These are phyloP conservation scores for Ophiostoma pallidulum DNA, from an alignment of 2,329 filamentous ascomycete genomes.

Conservation along the genomic window DNA sequence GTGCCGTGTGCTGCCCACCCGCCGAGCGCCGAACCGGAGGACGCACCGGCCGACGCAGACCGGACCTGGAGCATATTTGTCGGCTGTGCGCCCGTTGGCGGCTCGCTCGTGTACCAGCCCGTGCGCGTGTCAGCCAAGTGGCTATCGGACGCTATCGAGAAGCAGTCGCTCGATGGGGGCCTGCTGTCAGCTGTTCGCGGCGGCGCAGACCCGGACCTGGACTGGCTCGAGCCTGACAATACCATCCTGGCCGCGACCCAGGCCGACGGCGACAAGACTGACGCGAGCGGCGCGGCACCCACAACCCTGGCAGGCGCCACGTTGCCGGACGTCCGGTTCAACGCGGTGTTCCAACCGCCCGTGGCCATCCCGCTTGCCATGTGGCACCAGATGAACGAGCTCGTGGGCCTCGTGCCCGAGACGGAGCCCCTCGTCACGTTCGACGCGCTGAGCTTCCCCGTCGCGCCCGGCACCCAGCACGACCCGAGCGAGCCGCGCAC, in stretches of 20 bases:
- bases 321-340: slow-evolving; percentile 64
- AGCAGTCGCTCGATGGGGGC: slow-evolving; percentile 40
- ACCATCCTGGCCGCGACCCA: slow-evolving; percentile 19
- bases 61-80: slow-evolving; percentile 60
- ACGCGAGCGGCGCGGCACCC: slow-evolving; percentile 16
- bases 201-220: slow-evolving; percentile 33
- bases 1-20: slow-evolving; percentile 28
- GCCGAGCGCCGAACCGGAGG: background rate
- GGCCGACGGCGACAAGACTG: slow-evolving; percentile 10
- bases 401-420: slow-evolving; percentile 39
- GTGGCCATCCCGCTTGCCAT: slow-evolving; percentile 57
- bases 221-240: slow-evolving; percentile 66
- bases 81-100: slow-evolving; percentile 46
- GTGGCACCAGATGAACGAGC: slow-evolving; percentile 52
- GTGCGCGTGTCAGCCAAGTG: slow-evolving; percentile 64
- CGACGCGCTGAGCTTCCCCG: slow-evolving; percentile 49
- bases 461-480: slow-evolving; percentile 37
- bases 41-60: slow-evolving; percentile 28
- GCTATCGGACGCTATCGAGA: slow-evolving; percentile 60
- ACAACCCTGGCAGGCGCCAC: slow-evolving; percentile 36
- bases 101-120: slow-evolving; percentile 39
- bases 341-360: slow-evolving; percentile 65
- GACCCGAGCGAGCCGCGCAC: slow-evolving; percentile 50
- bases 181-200: slow-evolving; percentile 23
- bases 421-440: slow-evolving; percentile 39